Evolutionary conservation across 306 rosid genomes (phyloP).

Genomic region (Datisca glomerata): DNA sequence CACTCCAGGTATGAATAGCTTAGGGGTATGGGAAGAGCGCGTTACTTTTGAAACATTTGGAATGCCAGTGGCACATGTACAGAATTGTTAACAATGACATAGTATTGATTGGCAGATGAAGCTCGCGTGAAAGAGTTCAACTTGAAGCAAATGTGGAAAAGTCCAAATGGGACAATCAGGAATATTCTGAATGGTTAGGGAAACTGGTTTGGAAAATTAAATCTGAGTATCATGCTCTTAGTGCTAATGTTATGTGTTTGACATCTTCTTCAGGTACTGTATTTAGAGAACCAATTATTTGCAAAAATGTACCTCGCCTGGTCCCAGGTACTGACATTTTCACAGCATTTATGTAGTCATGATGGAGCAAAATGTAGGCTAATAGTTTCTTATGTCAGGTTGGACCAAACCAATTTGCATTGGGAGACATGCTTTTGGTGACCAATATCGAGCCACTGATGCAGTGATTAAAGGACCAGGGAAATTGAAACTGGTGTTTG

Average conservation of each 20-base stretch:
- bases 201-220: neutral
- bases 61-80: too few species aligned
- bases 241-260: conserved; percentile 1
- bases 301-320: conserved; percentile 92
- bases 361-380: conserved; percentile 10
- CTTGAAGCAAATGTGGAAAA: conserved; percentile 93
- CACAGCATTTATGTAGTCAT: conserved; percentile 1
- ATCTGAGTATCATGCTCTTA: neutral
- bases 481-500: conserved; percentile 72
- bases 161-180: conserved; percentile 98
- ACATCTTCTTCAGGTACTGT: conserved; percentile 62
- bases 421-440: conserved; percentile 99
- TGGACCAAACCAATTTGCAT: conserved; percentile 95
- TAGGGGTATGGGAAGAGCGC: neutral
- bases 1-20: conserved; percentile 62
- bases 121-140: conserved; percentile 79
- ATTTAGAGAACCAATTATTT: conserved; percentile 94
- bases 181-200: conserved; percentile 81
- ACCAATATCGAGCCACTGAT: conserved; percentile 92
- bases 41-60: neutral
- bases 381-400: conserved; percentile 31
- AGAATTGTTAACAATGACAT: neutral
- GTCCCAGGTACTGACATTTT: conserved; percentile 61
- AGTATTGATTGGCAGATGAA: conserved; percentile 53
- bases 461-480: conserved; percentile 87